Conservation (phyloP, 805 yeast genomes). For the Wickerhamomyces mucosus region DNA sequence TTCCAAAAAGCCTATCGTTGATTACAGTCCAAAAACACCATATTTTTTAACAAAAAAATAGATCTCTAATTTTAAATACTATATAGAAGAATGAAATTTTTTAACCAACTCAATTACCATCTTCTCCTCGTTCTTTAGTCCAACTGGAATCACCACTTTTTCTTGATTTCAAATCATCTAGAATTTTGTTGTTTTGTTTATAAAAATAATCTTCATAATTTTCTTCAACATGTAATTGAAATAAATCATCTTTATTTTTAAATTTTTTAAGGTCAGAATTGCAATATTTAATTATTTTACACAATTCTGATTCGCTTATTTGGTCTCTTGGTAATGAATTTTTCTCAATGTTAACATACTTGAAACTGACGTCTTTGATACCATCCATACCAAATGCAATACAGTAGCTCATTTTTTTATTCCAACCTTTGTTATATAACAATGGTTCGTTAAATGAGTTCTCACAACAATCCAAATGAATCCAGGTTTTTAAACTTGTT, state of each 20-base stretch:
- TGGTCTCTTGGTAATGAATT: slow-evolving; percentile 38
- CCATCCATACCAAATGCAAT: slow-evolving; percentile 60
- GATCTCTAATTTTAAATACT: not conserved
- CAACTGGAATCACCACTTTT: slow-evolving; percentile 72
- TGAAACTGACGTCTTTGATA: slow-evolving; percentile 55
- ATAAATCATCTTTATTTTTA: slow-evolving; percentile 26
- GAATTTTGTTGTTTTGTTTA: slow-evolving; percentile 2
- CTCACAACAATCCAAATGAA: slow-evolving; percentile 87
- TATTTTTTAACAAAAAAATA: not conserved
- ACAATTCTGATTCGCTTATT: slow-evolving; percentile 31
- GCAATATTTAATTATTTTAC: slow-evolving; percentile 24
- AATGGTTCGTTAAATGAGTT: slow-evolving; percentile 74
- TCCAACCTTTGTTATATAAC: slow-evolving; percentile 80
- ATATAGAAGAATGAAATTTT: not conserved
- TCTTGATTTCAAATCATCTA: slow-evolving; percentile 29
- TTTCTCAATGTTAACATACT: slow-evolving; percentile 45
- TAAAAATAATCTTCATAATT: slow-evolving; percentile 22
- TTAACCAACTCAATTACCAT: slow-evolving; percentile 30
- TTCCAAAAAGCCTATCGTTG: slow-evolving; percentile 9
- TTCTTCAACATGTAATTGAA: slow-evolving; percentile 28
- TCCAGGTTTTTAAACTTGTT: slow-evolving; percentile 51
- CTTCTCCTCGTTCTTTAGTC: slow-evolving; percentile 76
- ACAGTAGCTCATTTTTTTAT: slow-evolving; percentile 84
- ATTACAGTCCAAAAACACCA: slow-evolving; percentile 11
- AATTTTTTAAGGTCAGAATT: slow-evolving; percentile 26